phyloP scores from a whole-genome alignment of 2,329 filamentous ascomycete species.

The Ceratocystis lukuohia region DNA sequence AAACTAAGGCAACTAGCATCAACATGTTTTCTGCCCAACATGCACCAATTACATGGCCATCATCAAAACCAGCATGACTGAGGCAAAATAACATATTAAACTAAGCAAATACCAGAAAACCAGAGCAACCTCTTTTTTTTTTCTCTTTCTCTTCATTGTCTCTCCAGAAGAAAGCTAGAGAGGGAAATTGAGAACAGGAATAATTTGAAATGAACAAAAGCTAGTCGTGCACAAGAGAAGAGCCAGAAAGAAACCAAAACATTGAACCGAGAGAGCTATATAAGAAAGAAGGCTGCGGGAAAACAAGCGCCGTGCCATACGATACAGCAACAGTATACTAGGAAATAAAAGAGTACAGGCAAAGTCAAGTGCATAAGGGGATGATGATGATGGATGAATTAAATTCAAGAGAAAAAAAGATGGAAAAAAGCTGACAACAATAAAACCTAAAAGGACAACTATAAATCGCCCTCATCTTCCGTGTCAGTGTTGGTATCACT shows the following conservation, averaged over 20 bases:
- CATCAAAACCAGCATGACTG: background rate
- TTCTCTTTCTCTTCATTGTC: too few relatives aligned
- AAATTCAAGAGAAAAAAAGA: slow-evolving; percentile 2
- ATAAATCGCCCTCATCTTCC: slow-evolving; percentile 37
- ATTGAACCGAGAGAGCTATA: background rate
- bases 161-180: too few relatives aligned
- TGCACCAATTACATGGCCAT: too few relatives aligned
- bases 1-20: too few relatives aligned
- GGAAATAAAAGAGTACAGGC: background rate
- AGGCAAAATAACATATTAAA: background rate
- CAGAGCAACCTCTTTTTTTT: too few relatives aligned
- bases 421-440: slow-evolving; percentile 18
- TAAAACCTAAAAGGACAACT: slow-evolving; percentile 17
- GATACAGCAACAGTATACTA: background rate
- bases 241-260: background rate
- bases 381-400: background rate
- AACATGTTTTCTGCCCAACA: too few relatives aligned
- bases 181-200: too few relatives aligned
- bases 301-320: background rate
- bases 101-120: background rate
- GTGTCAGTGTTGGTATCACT: slow-evolving; percentile 58
- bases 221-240: background rate
- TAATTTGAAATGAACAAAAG: background rate
- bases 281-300: background rate
- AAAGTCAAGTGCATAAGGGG: slow-evolving; percentile 5